Conservation (phyloP, 2,329 filamentous ascomycete species). For the Aspergillus costaricaensis region DNA sequence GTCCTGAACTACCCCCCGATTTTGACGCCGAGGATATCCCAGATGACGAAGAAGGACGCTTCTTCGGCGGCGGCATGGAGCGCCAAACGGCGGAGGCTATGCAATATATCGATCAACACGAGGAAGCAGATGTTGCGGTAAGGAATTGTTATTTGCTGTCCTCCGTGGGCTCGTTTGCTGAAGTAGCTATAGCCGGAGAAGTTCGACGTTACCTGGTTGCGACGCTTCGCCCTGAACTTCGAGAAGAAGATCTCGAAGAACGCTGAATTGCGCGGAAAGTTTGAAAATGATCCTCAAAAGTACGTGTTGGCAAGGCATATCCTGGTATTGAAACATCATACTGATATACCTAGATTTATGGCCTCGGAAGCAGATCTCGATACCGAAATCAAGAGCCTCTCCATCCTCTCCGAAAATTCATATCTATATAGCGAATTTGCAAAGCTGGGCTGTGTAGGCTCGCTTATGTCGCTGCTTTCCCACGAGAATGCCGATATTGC, state of each 20-base stretch:
- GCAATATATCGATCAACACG: slow-evolving; percentile 78
- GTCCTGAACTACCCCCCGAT: slow-evolving; percentile 59
- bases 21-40: slow-evolving; percentile 59
- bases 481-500: slow-evolving; percentile 98
- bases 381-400: slow-evolving; percentile 80
- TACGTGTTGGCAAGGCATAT: slow-evolving; percentile 39
- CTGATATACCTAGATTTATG: slow-evolving; percentile 61
- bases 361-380: slow-evolving; percentile 86
- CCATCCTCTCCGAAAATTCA: slow-evolving; percentile 82
- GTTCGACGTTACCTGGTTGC: slow-evolving; percentile 81
- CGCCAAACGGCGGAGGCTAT: slow-evolving; percentile 78
- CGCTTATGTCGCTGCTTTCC: slow-evolving; percentile 76
- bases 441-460: slow-evolving; percentile 69
- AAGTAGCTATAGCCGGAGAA: slow-evolving; percentile 60
- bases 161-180: slow-evolving; percentile 18
- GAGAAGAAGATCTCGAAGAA: slow-evolving; percentile 92
- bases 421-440: slow-evolving; percentile 80
- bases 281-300: slow-evolving; percentile 75
- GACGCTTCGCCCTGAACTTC: slow-evolving; percentile 77
- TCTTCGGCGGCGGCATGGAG: slow-evolving; percentile 90
- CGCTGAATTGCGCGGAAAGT: slow-evolving; percentile 81
- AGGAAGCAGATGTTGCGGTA: slow-evolving; percentile 54
- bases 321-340: not conserved
- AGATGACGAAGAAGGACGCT: slow-evolving; percentile 89
- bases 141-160: slow-evolving; percentile 11